phyloP scores from a whole-genome alignment of 305 asterid genomes.

The Withania somnifera region DNA sequence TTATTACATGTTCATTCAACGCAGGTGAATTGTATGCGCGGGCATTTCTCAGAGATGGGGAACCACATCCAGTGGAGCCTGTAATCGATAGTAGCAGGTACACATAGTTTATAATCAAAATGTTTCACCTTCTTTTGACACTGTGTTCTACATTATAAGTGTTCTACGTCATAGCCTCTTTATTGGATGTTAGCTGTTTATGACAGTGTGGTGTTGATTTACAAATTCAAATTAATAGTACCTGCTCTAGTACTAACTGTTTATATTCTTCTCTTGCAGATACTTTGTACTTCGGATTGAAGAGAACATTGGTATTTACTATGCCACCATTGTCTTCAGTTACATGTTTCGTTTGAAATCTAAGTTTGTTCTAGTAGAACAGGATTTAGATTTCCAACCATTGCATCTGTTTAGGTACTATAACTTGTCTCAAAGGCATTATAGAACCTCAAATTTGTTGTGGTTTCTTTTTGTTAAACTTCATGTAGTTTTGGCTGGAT shows the following conservation, averaged over 20 bases:
- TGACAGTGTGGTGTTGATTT: neutral
- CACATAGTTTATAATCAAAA: neutral
- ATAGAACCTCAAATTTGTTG: neutral
- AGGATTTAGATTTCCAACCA: neutral
- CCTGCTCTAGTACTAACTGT: neutral
- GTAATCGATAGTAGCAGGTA: slow-evolving; percentile 99
- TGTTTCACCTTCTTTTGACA: neutral
- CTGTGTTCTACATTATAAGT: neutral
- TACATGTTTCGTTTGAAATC: neutral
- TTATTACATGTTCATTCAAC: slow-evolving; percentile 1
- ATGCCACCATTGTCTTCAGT: slow-evolving; percentile 6
- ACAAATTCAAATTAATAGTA: neutral
- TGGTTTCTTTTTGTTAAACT: neutral
- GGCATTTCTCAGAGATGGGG: slow-evolving; percentile 91
- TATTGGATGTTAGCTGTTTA: neutral
- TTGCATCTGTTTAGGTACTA: neutral
- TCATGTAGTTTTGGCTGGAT: neutral
- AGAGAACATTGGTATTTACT: slow-evolving; percentile 70
- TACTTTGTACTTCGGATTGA: slow-evolving; percentile 90
- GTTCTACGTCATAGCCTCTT: neutral
- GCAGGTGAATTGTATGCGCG: slow-evolving; percentile 95
- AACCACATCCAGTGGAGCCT: slow-evolving; percentile 94
- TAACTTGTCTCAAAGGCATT: neutral
- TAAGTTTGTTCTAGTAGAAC: neutral
- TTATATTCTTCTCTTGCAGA: slow-evolving; percentile 40